Conservation (phyloP, 2,329 filamentous ascomycete genomes). For the Neofusicoccum cordaticola region DNA sequence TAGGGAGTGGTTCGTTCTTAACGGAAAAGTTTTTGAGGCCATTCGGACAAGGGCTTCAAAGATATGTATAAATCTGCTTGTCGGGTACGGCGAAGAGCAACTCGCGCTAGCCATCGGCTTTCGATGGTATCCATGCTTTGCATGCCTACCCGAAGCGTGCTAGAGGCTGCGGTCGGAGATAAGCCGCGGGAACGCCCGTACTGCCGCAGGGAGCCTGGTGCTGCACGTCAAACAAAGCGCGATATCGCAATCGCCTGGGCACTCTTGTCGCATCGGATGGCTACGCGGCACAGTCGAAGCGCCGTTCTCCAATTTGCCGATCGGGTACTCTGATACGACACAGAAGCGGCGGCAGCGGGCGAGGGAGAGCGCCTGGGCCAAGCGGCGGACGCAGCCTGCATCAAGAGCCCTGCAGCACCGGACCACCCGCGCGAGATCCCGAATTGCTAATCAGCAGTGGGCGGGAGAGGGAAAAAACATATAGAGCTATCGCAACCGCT, state of each 20-base stretch:
- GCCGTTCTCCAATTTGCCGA: neutral
- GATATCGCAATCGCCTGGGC: neutral
- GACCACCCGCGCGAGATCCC: neutral
- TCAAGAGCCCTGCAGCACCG: neutral
- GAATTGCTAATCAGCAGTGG: conserved; percentile 8
- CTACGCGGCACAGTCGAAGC: too few relatives aligned
- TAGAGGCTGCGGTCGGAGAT: conserved; percentile 2
- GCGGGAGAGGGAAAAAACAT: neutral
- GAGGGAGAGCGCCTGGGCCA: neutral
- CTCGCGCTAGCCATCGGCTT: too few relatives aligned
- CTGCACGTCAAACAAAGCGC: conserved; percentile 12
- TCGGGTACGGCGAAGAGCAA: too few relatives aligned
- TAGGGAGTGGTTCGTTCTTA: too few relatives aligned
- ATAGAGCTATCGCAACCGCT: too few relatives aligned
- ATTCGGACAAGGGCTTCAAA: too few relatives aligned
- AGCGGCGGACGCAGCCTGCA: neutral
- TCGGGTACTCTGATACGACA: neutral
- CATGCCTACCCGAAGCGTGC: neutral
- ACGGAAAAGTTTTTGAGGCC: too few relatives aligned
- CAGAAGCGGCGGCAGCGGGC: neutral
- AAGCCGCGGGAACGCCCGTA: conserved; percentile 6
- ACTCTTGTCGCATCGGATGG: neutral
- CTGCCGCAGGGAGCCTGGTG: neutral
- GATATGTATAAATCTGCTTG: too few relatives aligned
- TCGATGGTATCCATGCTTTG: too few relatives aligned